Percentiles rank a stretch among this genome's conserved stretches.
phyloP scores from a whole-genome alignment of 495 filamentous ascomycete genomes.

The Penicillium daleae region DNA sequence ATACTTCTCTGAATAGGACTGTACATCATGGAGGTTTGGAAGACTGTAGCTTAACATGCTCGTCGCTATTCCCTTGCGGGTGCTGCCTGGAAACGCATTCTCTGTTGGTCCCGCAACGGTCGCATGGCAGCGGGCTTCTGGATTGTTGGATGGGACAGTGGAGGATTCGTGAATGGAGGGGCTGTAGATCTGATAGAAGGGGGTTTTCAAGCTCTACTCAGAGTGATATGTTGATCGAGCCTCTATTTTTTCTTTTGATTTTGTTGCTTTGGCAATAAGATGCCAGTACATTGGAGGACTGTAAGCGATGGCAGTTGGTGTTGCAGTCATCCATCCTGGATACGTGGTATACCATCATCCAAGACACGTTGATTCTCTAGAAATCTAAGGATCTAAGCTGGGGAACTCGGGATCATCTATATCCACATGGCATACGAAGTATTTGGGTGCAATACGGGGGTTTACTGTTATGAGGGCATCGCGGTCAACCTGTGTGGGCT shows the following conservation, averaged over 20 bases:
- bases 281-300: not conserved
- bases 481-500: not conserved
- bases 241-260: not conserved
- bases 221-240: not conserved
- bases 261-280: not conserved
- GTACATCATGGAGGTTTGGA: not conserved
- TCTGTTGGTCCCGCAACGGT: not conserved
- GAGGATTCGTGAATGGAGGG: not conserved
- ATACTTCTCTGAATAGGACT: not conserved
- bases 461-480: not conserved
- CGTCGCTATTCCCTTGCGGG: not conserved
- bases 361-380: too few species aligned
- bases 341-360: not conserved
- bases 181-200: not conserved
- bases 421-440: not conserved
- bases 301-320: not conserved
- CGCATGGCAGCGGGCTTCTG: not conserved
- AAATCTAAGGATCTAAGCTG: not conserved
- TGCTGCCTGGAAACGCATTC: conserved; percentile 1
- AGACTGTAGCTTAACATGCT: not conserved
- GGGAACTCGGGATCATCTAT: not conserved
- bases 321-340: not conserved
- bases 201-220: too few species aligned
- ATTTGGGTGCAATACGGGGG: not conserved
- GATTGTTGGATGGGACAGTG: not conserved